These are phyloP conservation scores for Metschnikowia reukaufii DNA, from an alignment of 805 yeast species.

Conservation along the genomic window DNA sequence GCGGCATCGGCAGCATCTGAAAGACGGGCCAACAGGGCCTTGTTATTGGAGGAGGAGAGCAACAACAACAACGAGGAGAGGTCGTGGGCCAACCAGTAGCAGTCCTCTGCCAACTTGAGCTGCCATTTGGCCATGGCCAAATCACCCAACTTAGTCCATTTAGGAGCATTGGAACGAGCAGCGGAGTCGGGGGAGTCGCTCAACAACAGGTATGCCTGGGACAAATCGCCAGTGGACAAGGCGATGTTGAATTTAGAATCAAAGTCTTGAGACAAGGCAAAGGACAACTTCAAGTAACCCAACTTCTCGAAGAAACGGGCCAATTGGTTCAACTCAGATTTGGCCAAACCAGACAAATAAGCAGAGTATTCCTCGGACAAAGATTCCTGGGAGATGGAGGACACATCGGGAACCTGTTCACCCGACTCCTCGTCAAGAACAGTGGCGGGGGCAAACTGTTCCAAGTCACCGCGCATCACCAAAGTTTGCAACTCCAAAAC, in stretches of 20 bases:
- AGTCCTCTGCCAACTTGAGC: conserved; percentile 72
- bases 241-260: conserved; percentile 94
- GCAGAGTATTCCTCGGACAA: conserved; percentile 50
- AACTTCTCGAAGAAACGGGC: conserved; percentile 93
- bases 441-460: conserved; percentile 46
- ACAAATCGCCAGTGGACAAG: conserved; percentile 67
- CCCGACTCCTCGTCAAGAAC: conserved; percentile 38
- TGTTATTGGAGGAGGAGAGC: conserved; percentile 78
- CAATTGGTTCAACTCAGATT: conserved; percentile 69
- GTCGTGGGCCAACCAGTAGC: conserved; percentile 79
- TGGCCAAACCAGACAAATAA: conserved; percentile 59
- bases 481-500: conserved; percentile 95
- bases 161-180: conserved; percentile 49
- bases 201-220: conserved; percentile 61
- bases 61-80: conserved; percentile 77
- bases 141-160: conserved; percentile 94
- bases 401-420: conserved; percentile 38
- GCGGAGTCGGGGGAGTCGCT: conserved; percentile 39
- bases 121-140: conserved; percentile 77
- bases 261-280: conserved; percentile 75
- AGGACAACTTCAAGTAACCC: conserved; percentile 82
- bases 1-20: conserved; percentile 66
- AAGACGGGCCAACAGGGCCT: conserved; percentile 55
- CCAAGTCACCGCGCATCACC: conserved; percentile 91
- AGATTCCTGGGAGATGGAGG: conserved; percentile 51